A percentile compares a stretch with the other conserved stretches of the same genome.
These are phyloP conservation scores for Coemansia sp. DNA, from an alignment of 192 early-diverging fungal genomes.

Conservation along the genomic window DNA sequence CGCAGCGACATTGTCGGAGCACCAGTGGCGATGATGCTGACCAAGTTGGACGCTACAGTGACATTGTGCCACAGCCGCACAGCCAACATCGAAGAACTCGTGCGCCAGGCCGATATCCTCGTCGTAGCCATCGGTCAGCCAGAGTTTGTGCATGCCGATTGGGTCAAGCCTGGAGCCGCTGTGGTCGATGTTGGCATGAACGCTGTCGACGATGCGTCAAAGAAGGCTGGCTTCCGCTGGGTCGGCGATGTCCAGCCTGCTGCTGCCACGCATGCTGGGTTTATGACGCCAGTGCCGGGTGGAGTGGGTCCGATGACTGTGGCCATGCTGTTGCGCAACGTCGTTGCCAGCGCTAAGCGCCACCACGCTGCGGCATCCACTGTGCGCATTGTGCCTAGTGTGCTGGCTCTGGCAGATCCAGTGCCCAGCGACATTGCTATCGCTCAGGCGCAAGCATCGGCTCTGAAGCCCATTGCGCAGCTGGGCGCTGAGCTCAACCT, in stretches of 20 bases:
- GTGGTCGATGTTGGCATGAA: conserved; percentile 99
- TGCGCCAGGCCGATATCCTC: conserved; percentile 85
- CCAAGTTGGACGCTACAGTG: conserved; percentile 83
- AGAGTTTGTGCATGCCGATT: conserved; percentile 85
- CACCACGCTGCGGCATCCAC: conserved; percentile 61
- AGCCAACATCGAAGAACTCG: conserved; percentile 71
- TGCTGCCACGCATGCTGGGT: conserved; percentile 70
- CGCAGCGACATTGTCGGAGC: conserved; percentile 95
- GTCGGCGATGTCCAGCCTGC: conserved; percentile 92
- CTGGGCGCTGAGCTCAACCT: conserved; percentile 88
- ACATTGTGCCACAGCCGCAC: conserved; percentile 94
- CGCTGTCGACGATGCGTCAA: conserved; percentile 79
- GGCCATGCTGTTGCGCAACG: conserved; percentile 95
- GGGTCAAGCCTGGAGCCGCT: conserved; percentile 91
- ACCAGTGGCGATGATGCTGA: conserved; percentile 85
- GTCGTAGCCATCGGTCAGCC: conserved; percentile 87
- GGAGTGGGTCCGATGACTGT: conserved; percentile 99
- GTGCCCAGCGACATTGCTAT: conserved; percentile 87
- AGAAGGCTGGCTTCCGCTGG: conserved; percentile 87
- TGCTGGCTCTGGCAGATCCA: conserved; percentile 66
- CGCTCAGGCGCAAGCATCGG: conserved; percentile 67
- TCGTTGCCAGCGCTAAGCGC: conserved; percentile 74
- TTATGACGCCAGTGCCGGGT: conserved; percentile 96
- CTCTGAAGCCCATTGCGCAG: conserved; percentile 67
- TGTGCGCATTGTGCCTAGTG: conserved; percentile 60